A percentile compares a stretch with the other conserved stretches of the same genome.
Conservation (phyloP, 495 filamentous ascomycete genomes). For the Aspergillus asperescens region DNA sequence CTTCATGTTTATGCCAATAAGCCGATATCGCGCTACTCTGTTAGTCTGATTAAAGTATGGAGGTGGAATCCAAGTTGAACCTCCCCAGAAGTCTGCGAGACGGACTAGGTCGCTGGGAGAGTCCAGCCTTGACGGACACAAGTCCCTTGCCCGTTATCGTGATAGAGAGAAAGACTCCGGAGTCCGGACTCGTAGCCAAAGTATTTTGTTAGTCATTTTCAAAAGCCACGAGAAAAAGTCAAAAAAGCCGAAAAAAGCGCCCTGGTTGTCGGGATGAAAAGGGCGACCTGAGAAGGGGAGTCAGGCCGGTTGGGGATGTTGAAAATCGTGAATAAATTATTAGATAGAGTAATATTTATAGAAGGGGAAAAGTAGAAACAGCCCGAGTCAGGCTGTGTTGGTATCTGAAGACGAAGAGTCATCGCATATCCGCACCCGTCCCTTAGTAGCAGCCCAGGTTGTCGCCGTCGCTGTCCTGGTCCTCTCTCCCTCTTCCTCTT, state of each 20-base stretch:
- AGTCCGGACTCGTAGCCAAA: neutral
- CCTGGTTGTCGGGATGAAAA: neutral
- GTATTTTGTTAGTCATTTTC: neutral
- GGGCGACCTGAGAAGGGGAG: neutral
- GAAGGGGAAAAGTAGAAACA: slow-evolving; percentile 1
- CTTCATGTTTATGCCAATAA: neutral
- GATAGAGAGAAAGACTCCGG: neutral
- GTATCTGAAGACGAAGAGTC: slow-evolving; percentile 15
- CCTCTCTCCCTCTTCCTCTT: slow-evolving; percentile 4
- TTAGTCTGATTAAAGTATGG: slow-evolving; percentile 5
- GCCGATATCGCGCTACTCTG: neutral
- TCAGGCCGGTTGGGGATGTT: too few species aligned
- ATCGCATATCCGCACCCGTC: slow-evolving; percentile 18
- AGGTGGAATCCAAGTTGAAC: neutral
- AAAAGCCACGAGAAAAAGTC: neutral
- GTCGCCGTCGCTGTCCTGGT: neutral
- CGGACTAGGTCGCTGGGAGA: too few species aligned
- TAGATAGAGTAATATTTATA: neutral
- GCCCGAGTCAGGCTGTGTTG: slow-evolving; percentile 12
- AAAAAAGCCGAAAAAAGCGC: neutral
- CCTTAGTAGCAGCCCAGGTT: neutral
- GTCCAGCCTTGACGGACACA: neutral
- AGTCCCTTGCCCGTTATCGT: neutral
- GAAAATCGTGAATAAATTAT: too few species aligned
- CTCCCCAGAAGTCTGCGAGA: neutral